Evolutionary conservation across 306 rosid genomes (phyloP).

Genomic region (Rosa lucieae): DNA sequence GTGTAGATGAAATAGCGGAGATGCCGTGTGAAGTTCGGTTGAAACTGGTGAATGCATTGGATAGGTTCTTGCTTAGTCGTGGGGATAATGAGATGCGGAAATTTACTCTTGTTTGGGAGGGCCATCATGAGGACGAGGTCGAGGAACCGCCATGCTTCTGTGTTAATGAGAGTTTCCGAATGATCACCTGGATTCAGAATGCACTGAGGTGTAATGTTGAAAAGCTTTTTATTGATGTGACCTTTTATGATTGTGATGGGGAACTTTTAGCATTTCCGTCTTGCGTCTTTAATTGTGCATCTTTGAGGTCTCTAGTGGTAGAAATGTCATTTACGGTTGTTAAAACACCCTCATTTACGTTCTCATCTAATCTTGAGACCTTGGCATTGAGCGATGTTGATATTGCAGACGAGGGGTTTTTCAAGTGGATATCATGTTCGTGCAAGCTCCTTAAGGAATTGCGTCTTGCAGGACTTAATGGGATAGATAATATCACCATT

Average conservation of each 20-base stretch:
- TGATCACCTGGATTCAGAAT: background rate
- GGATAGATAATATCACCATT: background rate
- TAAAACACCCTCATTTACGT: background rate
- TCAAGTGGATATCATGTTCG: background rate
- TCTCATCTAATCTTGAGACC: background rate
- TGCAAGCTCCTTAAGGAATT: constrained; percentile 7
- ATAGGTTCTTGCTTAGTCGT: background rate
- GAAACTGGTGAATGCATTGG: background rate
- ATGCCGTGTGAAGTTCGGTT: background rate
- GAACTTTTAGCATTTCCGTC: background rate
- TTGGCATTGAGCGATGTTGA: background rate
- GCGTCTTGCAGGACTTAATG: background rate
- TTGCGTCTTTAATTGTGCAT: background rate
- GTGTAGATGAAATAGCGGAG: background rate
- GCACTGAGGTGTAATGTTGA: background rate
- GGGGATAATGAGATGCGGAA: background rate
- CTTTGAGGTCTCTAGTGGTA: background rate
- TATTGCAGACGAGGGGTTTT: background rate
- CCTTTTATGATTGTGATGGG: background rate
- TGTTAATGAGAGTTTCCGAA: background rate
- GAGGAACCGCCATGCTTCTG: background rate
- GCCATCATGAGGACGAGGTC: background rate
- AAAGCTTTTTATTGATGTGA: background rate
- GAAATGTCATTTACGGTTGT: background rate
- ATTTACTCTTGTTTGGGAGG: background rate